These are phyloP conservation scores for Trichoderma koningiopsis DNA, from an alignment of 2,329 filamentous ascomycete genomes.

Conservation along the genomic window DNA sequence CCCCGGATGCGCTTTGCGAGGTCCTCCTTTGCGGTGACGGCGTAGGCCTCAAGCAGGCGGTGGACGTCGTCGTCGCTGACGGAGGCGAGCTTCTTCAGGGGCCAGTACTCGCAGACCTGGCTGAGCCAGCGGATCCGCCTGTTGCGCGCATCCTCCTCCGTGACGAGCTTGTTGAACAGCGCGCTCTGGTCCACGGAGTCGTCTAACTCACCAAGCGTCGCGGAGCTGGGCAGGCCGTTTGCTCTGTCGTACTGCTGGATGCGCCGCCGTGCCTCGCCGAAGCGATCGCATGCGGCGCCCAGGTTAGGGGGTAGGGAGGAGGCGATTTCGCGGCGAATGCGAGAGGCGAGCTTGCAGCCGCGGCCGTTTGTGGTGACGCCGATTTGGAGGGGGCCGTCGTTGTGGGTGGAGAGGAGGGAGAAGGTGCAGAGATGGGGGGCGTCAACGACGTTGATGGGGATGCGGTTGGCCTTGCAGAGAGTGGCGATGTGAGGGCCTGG, in stretches of 20 bases:
- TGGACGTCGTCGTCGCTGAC: slow-evolving; percentile 82
- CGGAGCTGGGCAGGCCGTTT: slow-evolving; percentile 35
- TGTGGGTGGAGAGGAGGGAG: slow-evolving; percentile 83
- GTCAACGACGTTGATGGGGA: slow-evolving; percentile 93
- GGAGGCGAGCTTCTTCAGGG: slow-evolving; percentile 75
- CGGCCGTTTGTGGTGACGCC: slow-evolving; percentile 94
- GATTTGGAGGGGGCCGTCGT: slow-evolving; percentile 88
- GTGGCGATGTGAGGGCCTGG: slow-evolving; percentile 68
- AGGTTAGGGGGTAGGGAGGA: slow-evolving; percentile 74
- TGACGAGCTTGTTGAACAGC: slow-evolving; percentile 81
- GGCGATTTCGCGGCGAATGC: slow-evolving; percentile 86
- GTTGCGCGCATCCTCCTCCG: slow-evolving; percentile 72
- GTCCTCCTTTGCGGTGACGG: slow-evolving; percentile 33
- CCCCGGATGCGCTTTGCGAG: background rate
- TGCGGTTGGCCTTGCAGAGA: slow-evolving; percentile 75
- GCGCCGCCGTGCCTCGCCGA: slow-evolving; percentile 71
- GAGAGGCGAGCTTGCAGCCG: slow-evolving; percentile 89
- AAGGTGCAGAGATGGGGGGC: slow-evolving; percentile 85
- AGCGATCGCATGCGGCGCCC: slow-evolving; percentile 72
- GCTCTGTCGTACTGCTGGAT: slow-evolving; percentile 83
- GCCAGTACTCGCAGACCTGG: slow-evolving; percentile 99
- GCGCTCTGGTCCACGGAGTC: slow-evolving; percentile 75
- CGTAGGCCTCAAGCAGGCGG: slow-evolving; percentile 73
- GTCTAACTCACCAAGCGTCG: slow-evolving; percentile 45
- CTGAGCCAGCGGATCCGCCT: slow-evolving; percentile 89